Conservation (phyloP, 2,329 filamentous ascomycete species). For the Capronia epimyces region DNA sequence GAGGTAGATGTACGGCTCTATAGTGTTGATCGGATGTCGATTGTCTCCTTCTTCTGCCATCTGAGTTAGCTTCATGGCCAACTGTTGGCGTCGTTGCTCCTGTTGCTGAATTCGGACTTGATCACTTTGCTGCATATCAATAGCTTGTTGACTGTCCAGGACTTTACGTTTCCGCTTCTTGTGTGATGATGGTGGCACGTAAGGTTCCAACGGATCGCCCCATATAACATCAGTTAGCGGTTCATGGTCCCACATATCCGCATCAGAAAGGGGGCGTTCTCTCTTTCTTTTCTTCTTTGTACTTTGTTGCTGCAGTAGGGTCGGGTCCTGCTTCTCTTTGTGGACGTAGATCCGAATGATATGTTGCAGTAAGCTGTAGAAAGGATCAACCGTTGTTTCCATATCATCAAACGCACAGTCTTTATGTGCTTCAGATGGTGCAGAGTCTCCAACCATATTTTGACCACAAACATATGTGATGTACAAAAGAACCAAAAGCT, state of each 20-base stretch:
- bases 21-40: conserved; percentile 37
- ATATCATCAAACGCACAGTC: conserved; percentile 14
- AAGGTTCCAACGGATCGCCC: conserved; percentile 9
- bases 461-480: conserved; percentile 15
- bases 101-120: conserved; percentile 51
- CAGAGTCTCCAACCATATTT: conserved; percentile 2
- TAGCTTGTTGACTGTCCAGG: conserved; percentile 47
- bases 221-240: conserved; percentile 7
- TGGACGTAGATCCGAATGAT: conserved; percentile 2
- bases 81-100: conserved; percentile 43
- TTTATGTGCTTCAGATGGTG: not conserved
- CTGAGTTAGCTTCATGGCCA: conserved; percentile 33
- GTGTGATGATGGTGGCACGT: conserved; percentile 33
- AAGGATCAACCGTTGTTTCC: conserved; percentile 6
- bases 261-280: conserved; percentile 3
- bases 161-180: conserved; percentile 46
- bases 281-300: conserved; percentile 18
- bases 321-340: too few species aligned
- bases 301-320: too few species aligned
- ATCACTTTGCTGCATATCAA: conserved; percentile 53
- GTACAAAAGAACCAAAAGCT: conserved; percentile 12
- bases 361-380: conserved; percentile 2
- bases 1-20: conserved; percentile 48
- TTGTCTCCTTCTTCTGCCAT: conserved; percentile 42
- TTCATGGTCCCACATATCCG: conserved; percentile 12